phyloP scores from a whole-genome alignment of 306 rosid genomes.

The Trifolium fragiferum region DNA sequence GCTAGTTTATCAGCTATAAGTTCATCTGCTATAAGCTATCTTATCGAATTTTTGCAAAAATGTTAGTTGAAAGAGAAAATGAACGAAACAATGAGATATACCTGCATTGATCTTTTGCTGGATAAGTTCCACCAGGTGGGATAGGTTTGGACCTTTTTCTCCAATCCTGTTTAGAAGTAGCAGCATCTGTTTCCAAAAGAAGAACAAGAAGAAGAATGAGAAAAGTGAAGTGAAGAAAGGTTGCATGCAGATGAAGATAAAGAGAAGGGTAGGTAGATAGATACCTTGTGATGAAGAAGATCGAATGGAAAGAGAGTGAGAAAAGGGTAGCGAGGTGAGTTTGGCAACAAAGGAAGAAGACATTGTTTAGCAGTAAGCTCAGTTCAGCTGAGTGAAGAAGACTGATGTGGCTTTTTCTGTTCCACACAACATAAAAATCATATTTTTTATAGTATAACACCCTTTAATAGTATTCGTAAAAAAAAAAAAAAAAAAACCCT shows the following conservation, averaged over 20 bases:
- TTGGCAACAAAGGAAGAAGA: slow-evolving; percentile 52
- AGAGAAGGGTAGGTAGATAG: background rate
- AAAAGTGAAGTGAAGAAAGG: background rate
- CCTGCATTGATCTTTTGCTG: slow-evolving; percentile 99
- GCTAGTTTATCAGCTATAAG: no score
- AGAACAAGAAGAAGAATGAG: no score
- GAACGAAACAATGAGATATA: slow-evolving; percentile 10
- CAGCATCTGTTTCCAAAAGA: slow-evolving; percentile 48
- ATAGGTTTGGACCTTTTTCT: slow-evolving; percentile 84
- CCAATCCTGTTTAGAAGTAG: slow-evolving; percentile 78
- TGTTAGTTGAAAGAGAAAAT: background rate
- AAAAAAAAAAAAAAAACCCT: no score
- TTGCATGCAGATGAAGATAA: slow-evolving; percentile 12
- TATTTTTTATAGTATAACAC: no score
- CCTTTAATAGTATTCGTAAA: no score
- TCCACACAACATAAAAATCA: slow-evolving; percentile 28
- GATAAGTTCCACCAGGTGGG: slow-evolving; percentile 91
- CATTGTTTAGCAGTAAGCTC: slow-evolving; percentile 48
- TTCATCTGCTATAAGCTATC: no score
- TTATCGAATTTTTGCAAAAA: no score
- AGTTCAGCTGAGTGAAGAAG: background rate
- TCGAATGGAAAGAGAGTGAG: slow-evolving; percentile 52
- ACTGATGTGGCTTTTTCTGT: slow-evolving; percentile 25
- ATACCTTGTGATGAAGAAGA: slow-evolving; percentile 68
- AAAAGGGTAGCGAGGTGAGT: slow-evolving; percentile 54